Percentiles rank a stretch among this genome's conserved stretches.
These are phyloP conservation scores for Heliamphora pulchella DNA, from an alignment of 179 eudicot genomes.

Conservation along the genomic window DNA sequence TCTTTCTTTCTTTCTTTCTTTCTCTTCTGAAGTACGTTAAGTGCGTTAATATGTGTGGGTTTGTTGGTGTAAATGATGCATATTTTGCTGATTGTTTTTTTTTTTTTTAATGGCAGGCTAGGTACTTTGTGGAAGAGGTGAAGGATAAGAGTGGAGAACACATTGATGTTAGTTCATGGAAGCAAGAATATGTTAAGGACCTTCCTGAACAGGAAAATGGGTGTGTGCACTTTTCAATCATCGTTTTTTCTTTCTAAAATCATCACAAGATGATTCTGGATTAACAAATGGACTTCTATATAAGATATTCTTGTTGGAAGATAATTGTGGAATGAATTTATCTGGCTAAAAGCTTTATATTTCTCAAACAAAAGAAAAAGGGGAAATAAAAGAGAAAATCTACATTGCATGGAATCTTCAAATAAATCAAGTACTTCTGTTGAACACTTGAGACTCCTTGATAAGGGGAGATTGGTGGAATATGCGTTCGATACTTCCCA, in stretches of 20 bases:
- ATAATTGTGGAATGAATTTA: background rate
- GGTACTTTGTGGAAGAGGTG: slow-evolving; percentile 72
- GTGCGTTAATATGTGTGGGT: background rate
- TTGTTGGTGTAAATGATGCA: background rate
- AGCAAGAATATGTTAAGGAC: slow-evolving; percentile 56
- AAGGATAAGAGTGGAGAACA: slow-evolving; percentile 72
- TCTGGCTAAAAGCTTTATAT: slow-evolving; percentile 3
- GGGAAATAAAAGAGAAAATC: too few species aligned
- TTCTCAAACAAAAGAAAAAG: background rate
- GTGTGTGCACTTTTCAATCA: slow-evolving; percentile 28
- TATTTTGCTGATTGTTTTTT: slow-evolving; percentile 5
- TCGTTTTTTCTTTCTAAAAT: background rate
- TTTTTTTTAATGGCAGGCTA: slow-evolving; percentile 41
- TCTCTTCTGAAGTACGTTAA: background rate
- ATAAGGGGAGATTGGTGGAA: too few species aligned
- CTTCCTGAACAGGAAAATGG: slow-evolving; percentile 86
- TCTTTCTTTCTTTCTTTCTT: background rate
- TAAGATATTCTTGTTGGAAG: background rate
- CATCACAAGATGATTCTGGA: background rate
- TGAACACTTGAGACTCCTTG: too few species aligned
- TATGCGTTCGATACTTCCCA: too few species aligned
- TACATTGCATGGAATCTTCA: too few species aligned
- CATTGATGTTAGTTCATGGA: slow-evolving; percentile 73
- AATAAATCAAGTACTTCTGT: too few species aligned
- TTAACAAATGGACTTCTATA: background rate